phyloP scores from a whole-genome alignment of 1,284 basidiomycete genomes.

The Leccinum solheimii region DNA sequence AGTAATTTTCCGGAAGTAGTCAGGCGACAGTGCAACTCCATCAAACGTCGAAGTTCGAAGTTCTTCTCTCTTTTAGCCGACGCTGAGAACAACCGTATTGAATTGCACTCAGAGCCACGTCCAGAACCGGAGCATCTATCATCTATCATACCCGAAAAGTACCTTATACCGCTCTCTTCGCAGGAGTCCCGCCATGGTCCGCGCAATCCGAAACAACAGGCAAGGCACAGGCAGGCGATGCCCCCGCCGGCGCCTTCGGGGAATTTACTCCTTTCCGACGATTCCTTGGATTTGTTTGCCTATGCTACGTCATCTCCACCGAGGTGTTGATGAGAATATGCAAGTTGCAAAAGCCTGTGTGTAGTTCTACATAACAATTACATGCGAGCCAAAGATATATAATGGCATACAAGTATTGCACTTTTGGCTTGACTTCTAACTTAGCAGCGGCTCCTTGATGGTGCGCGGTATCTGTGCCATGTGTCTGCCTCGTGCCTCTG shows the following conservation, averaged over 20 bases:
- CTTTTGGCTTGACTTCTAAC: neutral
- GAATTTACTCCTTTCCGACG: constrained; percentile 43
- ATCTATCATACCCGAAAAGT: constrained; percentile 21
- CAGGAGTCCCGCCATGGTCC: constrained; percentile 14
- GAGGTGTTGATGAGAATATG: constrained; percentile 16
- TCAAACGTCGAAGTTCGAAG: constrained; percentile 27
- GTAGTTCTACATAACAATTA: constrained; percentile 6
- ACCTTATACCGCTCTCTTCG: constrained; percentile 11
- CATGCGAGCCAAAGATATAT: neutral
- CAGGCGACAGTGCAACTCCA: constrained; percentile 4
- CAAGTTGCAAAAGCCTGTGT: neutral
- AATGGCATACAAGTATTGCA: neutral
- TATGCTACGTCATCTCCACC: constrained; percentile 36
- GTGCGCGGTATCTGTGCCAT: constrained; percentile 8
- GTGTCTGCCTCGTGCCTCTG: constrained; percentile 26
- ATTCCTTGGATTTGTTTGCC: constrained; percentile 52
- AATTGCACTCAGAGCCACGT: constrained; percentile 34
- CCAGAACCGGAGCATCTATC: constrained; percentile 4
- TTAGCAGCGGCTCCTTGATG: neutral
- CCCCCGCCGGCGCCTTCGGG: constrained; percentile 13
- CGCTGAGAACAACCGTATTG: constrained; percentile 42
- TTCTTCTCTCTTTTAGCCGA: constrained; percentile 49
- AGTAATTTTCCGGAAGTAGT: constrained; percentile 3
- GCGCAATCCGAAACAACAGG: constrained; percentile 17
- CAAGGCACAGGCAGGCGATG: constrained; percentile 1